Percentiles rank a stretch among this genome's conserved stretches.
These are phyloP conservation scores for Leccinum disarticulatum DNA, from an alignment of 768 basidiomycete species.

Conservation along the genomic window DNA sequence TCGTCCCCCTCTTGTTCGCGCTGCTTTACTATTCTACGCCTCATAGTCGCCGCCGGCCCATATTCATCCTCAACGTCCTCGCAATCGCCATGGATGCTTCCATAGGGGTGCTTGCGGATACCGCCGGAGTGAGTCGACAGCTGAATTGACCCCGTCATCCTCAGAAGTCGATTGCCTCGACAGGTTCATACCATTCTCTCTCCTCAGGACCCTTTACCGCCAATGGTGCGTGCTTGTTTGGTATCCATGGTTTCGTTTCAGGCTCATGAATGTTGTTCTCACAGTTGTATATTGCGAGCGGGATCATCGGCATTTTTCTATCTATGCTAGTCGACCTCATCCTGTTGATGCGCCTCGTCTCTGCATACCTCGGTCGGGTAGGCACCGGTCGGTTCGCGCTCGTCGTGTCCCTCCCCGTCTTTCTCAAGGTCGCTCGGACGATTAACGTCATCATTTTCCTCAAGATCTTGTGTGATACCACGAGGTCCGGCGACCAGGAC, in stretches of 20 bases:
- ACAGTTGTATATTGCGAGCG: conserved; percentile 29
- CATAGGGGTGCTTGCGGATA: conserved; percentile 23
- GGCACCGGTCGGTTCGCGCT: conserved; percentile 16
- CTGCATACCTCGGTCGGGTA: conserved; percentile 22
- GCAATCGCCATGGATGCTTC: conserved; percentile 22
- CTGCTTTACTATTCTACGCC: conserved; percentile 32
- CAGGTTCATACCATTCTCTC: conserved; percentile 32
- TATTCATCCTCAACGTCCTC: conserved; percentile 31
- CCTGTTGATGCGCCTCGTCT: conserved; percentile 28
- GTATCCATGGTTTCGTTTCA: neutral
- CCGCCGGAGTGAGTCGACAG: conserved; percentile 17
- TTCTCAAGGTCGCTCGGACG: conserved; percentile 31
- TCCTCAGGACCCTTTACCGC: conserved; percentile 21
- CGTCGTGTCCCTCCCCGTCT: conserved; percentile 24
- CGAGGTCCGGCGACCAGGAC: conserved; percentile 12
- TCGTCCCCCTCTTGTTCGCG: conserved; percentile 32
- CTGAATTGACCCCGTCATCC: neutral
- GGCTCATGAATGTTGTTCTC: neutral
- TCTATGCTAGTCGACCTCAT: conserved; percentile 31
- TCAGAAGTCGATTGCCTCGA: neutral
- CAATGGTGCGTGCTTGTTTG: conserved; percentile 12
- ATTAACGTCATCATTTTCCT: conserved; percentile 30
- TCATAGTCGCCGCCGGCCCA: conserved; percentile 23
- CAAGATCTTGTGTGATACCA: conserved; percentile 21
- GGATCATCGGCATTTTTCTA: conserved; percentile 30